A percentile compares a stretch with the other conserved stretches of the same genome.
phyloP scores from a whole-genome alignment of 768 basidiomycete genomes.

The Kwoniella europaea region DNA sequence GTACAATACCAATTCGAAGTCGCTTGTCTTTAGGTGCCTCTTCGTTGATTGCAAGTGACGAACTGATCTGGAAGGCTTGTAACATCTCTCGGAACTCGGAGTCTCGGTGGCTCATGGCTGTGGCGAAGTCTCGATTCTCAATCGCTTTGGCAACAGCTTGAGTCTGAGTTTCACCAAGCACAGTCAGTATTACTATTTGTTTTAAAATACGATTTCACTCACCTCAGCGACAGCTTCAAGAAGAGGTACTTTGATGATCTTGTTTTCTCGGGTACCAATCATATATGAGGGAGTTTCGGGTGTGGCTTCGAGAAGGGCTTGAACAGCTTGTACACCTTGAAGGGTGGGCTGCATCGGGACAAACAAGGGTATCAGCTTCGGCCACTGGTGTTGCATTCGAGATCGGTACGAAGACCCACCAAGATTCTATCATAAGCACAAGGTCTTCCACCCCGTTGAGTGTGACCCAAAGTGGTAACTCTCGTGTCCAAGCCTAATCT shows the following conservation, averaged over 20 bases:
- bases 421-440: constrained; percentile 91
- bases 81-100: constrained; percentile 87
- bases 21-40: constrained; percentile 63
- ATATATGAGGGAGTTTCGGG: constrained; percentile 94
- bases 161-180: constrained; percentile 64
- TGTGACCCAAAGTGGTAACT: constrained; percentile 96
- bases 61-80: constrained; percentile 80
- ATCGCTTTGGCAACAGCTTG: constrained; percentile 83
- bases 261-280: constrained; percentile 95
- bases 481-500: constrained; percentile 90
- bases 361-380: neutral
- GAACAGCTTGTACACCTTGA: constrained; percentile 93
- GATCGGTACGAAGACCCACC: constrained; percentile 62
- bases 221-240: constrained; percentile 93
- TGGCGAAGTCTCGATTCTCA: constrained; percentile 77
- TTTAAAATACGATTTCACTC: constrained; percentile 16
- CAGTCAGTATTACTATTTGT: neutral
- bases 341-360: constrained; percentile 74
- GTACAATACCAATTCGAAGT: constrained; percentile 61
- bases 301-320: constrained; percentile 80
- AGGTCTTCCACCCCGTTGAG: constrained; percentile 90
- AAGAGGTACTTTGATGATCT: constrained; percentile 86
- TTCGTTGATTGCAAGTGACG: constrained; percentile 66
- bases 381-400: neutral
- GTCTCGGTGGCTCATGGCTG: constrained; percentile 85